Evolutionary conservation across 2,329 filamentous ascomycete species (phyloP).

Genomic region (Pyrenophora seminiperda): DNA sequence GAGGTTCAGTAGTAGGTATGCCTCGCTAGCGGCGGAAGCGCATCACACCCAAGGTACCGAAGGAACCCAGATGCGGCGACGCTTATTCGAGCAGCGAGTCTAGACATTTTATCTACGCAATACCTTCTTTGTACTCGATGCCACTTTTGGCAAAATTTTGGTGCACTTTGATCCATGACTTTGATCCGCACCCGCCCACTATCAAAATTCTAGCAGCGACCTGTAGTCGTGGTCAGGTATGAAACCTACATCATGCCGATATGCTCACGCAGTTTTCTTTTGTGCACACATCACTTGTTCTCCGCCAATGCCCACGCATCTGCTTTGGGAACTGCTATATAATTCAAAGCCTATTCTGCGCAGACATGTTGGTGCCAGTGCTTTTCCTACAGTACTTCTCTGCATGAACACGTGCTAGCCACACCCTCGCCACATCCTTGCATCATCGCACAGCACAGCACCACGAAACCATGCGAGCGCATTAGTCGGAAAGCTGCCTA

Average conservation of each 20-base stretch:
- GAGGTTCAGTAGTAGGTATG: conserved; percentile 18
- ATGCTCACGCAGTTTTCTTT: conserved; percentile 8
- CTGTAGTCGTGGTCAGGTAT: conserved; percentile 8
- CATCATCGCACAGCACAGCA: not conserved
- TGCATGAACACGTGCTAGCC: conserved; percentile 1
- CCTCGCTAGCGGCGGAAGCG: conserved; percentile 19
- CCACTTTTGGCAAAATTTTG: not conserved
- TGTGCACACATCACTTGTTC: not conserved
- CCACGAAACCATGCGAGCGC: not conserved
- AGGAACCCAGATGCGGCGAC: conserved; percentile 13
- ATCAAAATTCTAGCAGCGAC: not conserved
- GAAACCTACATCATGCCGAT: conserved; percentile 12
- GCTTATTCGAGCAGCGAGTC: conserved; percentile 7
- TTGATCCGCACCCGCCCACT: not conserved
- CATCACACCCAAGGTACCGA: conserved; percentile 20
- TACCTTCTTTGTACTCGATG: not conserved
- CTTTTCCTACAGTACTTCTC: not conserved
- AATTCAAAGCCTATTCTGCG: not conserved
- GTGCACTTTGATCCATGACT: not conserved
- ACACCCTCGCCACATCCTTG: not conserved
- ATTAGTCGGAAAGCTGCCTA: not conserved
- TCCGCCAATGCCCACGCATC: not conserved
- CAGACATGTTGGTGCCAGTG: not conserved
- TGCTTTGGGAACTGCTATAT: not conserved
- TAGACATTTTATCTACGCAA: not conserved